Percentiles rank a stretch among this genome's conserved stretches.
Evolutionary conservation across 1,284 basidiomycete species (phyloP).

Genomic region (Marasmius tenuissimus): DNA sequence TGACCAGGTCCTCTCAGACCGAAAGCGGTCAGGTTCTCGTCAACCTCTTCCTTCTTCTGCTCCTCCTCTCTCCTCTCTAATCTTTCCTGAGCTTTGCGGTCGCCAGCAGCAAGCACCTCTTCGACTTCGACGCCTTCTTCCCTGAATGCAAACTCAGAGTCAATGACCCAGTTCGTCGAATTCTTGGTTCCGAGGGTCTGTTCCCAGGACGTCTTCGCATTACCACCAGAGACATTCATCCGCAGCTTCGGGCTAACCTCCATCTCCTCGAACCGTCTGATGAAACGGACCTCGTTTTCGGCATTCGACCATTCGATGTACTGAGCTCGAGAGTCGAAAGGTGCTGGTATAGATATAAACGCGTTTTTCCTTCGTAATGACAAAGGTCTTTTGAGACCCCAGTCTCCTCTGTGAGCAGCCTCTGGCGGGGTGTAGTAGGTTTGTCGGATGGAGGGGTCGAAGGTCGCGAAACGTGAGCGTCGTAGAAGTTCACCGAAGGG

Average conservation of each 20-base stretch:
- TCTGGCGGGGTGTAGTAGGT: conserved; percentile 69
- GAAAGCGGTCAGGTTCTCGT: conserved; percentile 19
- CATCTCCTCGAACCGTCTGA: conserved; percentile 66
- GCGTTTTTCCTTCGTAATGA: conserved; percentile 61
- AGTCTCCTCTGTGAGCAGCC: conserved; percentile 71
- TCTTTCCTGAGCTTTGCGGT: neutral
- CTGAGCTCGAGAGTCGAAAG: conserved; percentile 66
- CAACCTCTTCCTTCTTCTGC: conserved; percentile 2
- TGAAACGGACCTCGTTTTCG: conserved; percentile 60
- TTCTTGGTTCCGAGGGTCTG: conserved; percentile 30
- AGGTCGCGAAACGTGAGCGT: conserved; percentile 75
- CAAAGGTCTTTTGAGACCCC: conserved; percentile 77
- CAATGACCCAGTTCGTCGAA: conserved; percentile 37
- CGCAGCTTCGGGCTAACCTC: conserved; percentile 38
- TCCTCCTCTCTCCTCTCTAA: neutral
- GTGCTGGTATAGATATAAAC: conserved; percentile 53
- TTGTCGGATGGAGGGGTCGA: conserved; percentile 71
- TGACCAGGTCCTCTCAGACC: conserved; percentile 25
- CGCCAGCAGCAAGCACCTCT: conserved; percentile 9
- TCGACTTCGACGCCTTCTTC: conserved; percentile 9
- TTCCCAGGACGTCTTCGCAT: conserved; percentile 31
- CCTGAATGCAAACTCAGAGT: conserved; percentile 45
- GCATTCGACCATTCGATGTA: conserved; percentile 75
- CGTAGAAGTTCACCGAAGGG: conserved; percentile 72
- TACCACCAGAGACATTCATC: conserved; percentile 4